Base-by-base conservation (phyloP, 768 basidiomycete species). In the Pleurotus djamor region DNA sequence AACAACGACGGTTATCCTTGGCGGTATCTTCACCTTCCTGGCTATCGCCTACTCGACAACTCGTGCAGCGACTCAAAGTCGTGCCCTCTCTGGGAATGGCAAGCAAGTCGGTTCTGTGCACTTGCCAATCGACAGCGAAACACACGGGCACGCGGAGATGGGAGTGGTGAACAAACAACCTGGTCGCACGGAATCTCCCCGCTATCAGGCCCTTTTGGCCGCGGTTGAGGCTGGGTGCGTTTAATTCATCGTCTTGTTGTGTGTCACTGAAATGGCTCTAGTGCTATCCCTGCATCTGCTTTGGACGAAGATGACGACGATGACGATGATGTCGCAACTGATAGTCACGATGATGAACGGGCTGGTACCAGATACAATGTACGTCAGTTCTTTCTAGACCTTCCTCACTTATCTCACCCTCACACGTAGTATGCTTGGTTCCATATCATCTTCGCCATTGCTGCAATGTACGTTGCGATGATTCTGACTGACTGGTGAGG, bases 21-120 rank as follows among this genome's bases (percentile, higher is more conserved):
- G 97, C 34, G 97, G 93, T 6, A 71, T 94, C 9, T 97, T 99
- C 74, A 99, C 97, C 0, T 99, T 99, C 85, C 74, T 98, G 48
- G 96, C 97, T 4, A 97, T 99, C 65, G 96, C 97, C 5, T 99
- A 98, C 69, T 98, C 96, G 33, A 98, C 97, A 0, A 92, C 89
- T 28, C 83, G 96, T 52, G 97, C 97, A 4, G 97, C 97, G 8
- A 99, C 97, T 0, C 94, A 96, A 73, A 93, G 91, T 66, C 86
- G 91, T 60, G 96, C 94, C 5, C 75, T 99, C 21, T 89, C 91
- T 0, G 96, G 95, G 2, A 86, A 79, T 60, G 79, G 79, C 34
- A 89, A 84, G 74, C 83, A 79, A 59, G 79, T 76, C 61, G 85
- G 85, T 10, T 77, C 83, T 10, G 82, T 98, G 38, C 80, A 86